Conservation (phyloP, 75 land plant species). For the Picea glauca region DNA sequence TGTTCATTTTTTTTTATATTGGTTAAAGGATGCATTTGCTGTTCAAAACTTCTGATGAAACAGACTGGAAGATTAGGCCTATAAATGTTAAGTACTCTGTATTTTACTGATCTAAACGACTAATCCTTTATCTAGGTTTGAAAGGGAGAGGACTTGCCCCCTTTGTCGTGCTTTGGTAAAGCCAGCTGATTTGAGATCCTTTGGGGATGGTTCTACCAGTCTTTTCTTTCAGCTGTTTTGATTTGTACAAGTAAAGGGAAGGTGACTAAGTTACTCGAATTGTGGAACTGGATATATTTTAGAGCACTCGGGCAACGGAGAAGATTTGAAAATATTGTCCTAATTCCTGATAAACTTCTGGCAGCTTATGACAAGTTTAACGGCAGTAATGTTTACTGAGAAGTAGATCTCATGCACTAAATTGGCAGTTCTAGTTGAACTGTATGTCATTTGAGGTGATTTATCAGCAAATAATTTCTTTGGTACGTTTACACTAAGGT, state of each 20-base stretch:
- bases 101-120: not conserved
- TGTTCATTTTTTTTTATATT: not conserved
- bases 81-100: not conserved
- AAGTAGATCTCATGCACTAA: not conserved
- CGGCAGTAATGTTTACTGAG: not conserved
- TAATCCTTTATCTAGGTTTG: constrained; percentile 62
- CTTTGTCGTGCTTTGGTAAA: constrained; percentile 88
- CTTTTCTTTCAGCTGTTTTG: constrained; percentile 82
- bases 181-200: constrained; percentile 83
- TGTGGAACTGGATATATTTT: not conserved
- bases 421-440: not conserved
- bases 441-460: not conserved
- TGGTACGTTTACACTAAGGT: not conserved
- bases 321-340: not conserved
- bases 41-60: not conserved
- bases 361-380: not conserved
- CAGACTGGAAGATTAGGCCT: not conserved
- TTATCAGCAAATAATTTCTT: not conserved
- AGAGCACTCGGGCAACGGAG: not conserved
- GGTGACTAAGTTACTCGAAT: not conserved
- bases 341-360: not conserved
- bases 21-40: no score
- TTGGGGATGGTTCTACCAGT: constrained; percentile 93
- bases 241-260: constrained; percentile 3
- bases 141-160: constrained; percentile 94